Conservation (phyloP, 2,329 filamentous ascomycete species). For the Aspergillus sp. region DNA sequence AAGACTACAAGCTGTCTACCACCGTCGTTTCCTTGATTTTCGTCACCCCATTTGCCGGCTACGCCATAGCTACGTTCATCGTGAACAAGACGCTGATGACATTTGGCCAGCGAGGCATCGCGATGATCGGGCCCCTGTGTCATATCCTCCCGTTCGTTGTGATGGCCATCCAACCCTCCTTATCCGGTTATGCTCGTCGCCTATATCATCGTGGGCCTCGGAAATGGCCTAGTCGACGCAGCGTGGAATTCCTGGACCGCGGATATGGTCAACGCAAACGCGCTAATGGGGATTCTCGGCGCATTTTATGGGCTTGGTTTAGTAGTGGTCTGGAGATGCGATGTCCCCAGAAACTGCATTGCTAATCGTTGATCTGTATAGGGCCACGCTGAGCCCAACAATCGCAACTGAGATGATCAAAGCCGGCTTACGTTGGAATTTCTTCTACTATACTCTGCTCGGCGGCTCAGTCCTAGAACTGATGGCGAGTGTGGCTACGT, state of each 20-base stretch:
- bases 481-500: slow-evolving; percentile 1
- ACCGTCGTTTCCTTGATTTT: slow-evolving; percentile 51
- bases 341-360: not conserved
- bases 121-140: slow-evolving; percentile 53
- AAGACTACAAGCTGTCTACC: slow-evolving; percentile 9
- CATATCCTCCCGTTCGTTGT: slow-evolving; percentile 32
- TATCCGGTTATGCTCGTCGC: slow-evolving; percentile 35
- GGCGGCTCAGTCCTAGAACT: slow-evolving; percentile 11
- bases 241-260: slow-evolving; percentile 64
- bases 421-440: slow-evolving; percentile 9
- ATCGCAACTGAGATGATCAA: slow-evolving; percentile 14
- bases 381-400: slow-evolving; percentile 12
- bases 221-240: slow-evolving; percentile 46
- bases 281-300: slow-evolving; percentile 71
- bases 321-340: not conserved
- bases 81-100: slow-evolving; percentile 45
- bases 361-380: not conserved
- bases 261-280: slow-evolving; percentile 69
- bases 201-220: slow-evolving; percentile 38
- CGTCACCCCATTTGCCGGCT: slow-evolving; percentile 50
- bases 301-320: slow-evolving; percentile 68
- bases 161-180: slow-evolving; percentile 33
- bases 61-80: slow-evolving; percentile 46
- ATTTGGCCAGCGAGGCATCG: slow-evolving; percentile 69
- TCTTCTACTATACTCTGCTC: slow-evolving; percentile 11